These are phyloP conservation scores for Zoysia pacifica DNA, from an alignment of 176 grass and related monocot genomes.

Conservation along the genomic window DNA sequence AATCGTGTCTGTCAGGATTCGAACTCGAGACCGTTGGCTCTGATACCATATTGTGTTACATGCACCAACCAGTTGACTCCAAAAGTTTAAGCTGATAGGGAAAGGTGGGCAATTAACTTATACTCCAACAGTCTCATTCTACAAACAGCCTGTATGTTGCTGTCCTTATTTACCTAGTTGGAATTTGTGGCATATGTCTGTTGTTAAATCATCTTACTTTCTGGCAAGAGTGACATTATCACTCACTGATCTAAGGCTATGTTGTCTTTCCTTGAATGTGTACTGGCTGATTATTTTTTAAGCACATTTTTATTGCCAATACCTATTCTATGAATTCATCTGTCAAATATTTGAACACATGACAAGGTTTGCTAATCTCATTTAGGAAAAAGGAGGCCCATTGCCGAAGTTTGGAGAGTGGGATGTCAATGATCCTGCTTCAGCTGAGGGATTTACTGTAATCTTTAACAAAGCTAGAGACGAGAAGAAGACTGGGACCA, in stretches of 20 bases:
- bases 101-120: too few species aligned
- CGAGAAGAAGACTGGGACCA: slow-evolving; percentile 49
- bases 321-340: neutral
- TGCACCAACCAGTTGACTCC: too few species aligned
- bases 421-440: slow-evolving; percentile 44
- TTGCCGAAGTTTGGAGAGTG: slow-evolving; percentile 39
- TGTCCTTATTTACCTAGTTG: neutral
- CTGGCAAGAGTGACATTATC: neutral
- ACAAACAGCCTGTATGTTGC: neutral
- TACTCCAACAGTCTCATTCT: too few species aligned
- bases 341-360: neutral
- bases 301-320: too few species aligned
- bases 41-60: too few species aligned
- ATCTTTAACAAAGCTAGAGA: slow-evolving; percentile 60
- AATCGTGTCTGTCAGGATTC: too few species aligned
- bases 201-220: neutral
- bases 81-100: too few species aligned
- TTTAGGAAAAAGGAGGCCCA: slow-evolving; percentile 36
- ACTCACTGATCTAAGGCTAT: neutral
- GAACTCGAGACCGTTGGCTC: too few species aligned
- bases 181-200: neutral
- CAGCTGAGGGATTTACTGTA: slow-evolving; percentile 50
- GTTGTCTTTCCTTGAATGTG: neutral
- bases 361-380: neutral
- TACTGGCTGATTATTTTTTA: neutral